A percentile compares a stretch with the other conserved stretches of the same genome.
Evolutionary conservation across 2,329 filamentous ascomycete species (phyloP).

Genomic region (Colletotrichum camelliae): DNA sequence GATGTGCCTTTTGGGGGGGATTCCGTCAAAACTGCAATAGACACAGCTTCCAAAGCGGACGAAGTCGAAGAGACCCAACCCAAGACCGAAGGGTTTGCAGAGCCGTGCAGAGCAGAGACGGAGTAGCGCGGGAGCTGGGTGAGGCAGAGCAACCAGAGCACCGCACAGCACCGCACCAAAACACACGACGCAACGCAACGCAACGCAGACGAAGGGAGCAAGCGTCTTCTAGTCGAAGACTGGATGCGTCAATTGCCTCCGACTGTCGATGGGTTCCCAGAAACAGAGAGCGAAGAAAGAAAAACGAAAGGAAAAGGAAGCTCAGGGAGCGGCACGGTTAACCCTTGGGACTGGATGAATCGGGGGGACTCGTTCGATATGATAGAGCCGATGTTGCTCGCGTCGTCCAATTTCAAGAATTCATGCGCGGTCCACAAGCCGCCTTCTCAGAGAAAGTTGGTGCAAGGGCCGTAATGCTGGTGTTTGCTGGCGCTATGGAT

Average conservation of each 20-base stretch:
- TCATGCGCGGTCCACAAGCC: constrained; percentile 23
- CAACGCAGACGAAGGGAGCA: background rate
- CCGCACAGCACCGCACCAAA: background rate
- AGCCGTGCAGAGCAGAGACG: background rate
- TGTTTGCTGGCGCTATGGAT: background rate
- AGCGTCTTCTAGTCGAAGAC: background rate
- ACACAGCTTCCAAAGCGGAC: background rate
- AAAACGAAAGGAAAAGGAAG: background rate
- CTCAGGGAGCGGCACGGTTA: background rate
- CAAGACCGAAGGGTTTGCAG: background rate
- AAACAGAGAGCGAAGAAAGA: background rate
- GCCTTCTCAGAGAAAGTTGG: constrained; percentile 6
- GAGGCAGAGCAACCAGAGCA: background rate
- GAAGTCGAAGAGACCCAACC: background rate
- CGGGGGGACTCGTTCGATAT: background rate
- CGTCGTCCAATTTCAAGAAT: constrained; percentile 25
- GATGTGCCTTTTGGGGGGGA: background rate
- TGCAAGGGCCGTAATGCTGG: constrained; percentile 12
- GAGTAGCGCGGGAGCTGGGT: background rate
- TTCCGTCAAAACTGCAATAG: background rate
- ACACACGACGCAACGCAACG: background rate
- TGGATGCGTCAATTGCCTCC: background rate
- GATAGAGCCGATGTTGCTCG: background rate
- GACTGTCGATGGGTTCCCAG: background rate
- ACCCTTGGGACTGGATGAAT: background rate